A percentile compares a stretch with the other conserved stretches of the same genome.
These are phyloP conservation scores for Venturia oleaginea DNA, from an alignment of 2,329 filamentous ascomycete species.

Conservation along the genomic window DNA sequence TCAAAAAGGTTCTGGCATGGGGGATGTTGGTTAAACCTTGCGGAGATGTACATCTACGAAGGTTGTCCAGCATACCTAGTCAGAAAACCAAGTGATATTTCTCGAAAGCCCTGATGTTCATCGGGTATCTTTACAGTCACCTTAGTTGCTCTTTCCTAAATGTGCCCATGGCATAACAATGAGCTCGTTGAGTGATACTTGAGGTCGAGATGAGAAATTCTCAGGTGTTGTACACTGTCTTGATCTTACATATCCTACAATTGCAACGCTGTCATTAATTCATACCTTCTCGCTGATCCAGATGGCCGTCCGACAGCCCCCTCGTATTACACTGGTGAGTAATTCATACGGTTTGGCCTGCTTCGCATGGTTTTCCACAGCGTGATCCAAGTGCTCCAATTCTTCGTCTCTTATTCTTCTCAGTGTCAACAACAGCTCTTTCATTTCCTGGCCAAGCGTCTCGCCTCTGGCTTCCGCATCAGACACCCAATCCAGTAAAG, in stretches of 20 bases:
- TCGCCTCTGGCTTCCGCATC: constrained; percentile 70
- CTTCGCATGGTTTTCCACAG: constrained; percentile 86
- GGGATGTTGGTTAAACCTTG: too few species aligned
- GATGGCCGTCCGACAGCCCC: constrained; percentile 87
- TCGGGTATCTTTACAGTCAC: not conserved
- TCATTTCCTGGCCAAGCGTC: constrained; percentile 69
- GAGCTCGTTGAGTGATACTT: not conserved
- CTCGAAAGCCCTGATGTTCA: not conserved
- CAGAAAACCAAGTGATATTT: not conserved
- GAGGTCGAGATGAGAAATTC: not conserved
- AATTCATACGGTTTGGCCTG: constrained; percentile 84
- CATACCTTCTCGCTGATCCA: constrained; percentile 75
- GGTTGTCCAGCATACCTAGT: not conserved
- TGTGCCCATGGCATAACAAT: not conserved
- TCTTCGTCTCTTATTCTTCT: constrained; percentile 89
- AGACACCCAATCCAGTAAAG: constrained; percentile 69
- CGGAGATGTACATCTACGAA: not conserved
- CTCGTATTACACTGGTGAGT: constrained; percentile 74
- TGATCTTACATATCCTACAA: constrained; percentile 9
- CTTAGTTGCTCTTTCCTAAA: not conserved
- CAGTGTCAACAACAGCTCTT: constrained; percentile 61
- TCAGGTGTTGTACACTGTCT: not conserved
- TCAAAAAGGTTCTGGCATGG: too few species aligned
- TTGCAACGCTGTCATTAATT: not conserved
- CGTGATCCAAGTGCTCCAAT: constrained; percentile 91